Evolutionary conservation across 2,329 filamentous ascomycete genomes (phyloP).

Genomic region (Penicillium paneum): DNA sequence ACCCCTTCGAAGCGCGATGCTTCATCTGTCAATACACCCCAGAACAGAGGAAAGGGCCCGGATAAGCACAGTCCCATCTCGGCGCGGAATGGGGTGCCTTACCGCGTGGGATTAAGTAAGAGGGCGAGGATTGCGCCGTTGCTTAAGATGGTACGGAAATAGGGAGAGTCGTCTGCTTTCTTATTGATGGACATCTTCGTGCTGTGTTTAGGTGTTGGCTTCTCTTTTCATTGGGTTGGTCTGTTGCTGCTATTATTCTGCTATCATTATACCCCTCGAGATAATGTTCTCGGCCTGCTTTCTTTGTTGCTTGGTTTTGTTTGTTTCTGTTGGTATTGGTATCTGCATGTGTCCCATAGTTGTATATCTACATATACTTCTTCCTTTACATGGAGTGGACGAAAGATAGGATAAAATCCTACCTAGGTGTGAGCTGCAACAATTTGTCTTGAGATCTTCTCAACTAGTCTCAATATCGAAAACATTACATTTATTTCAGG

Average conservation of each 20-base stretch:
- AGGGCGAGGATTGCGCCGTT: conserved; percentile 49
- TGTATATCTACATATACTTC: background rate
- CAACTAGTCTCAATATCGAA: background rate
- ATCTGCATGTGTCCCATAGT: background rate
- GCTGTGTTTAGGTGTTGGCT: background rate
- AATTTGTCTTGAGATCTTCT: background rate
- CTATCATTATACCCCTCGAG: conserved; percentile 19
- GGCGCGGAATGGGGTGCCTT: conserved; percentile 39
- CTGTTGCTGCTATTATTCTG: conserved; percentile 8
- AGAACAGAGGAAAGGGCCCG: conserved; percentile 26
- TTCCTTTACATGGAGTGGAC: background rate
- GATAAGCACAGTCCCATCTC: conserved; percentile 43
- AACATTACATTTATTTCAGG: background rate
- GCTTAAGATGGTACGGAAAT: conserved; percentile 46
- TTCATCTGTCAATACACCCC: background rate
- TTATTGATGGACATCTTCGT: background rate
- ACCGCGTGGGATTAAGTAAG: conserved; percentile 51
- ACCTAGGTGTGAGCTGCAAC: background rate
- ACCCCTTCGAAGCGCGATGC: conserved; percentile 4
- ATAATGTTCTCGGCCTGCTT: conserved; percentile 5
- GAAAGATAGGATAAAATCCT: background rate
- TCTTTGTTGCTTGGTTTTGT: background rate
- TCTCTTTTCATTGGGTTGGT: background rate
- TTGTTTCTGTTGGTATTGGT: background rate
- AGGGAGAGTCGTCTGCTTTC: background rate